These are phyloP conservation scores for Pyrenophora tritici-repentis DNA, from an alignment of 2,329 filamentous ascomycete species.

Conservation along the genomic window DNA sequence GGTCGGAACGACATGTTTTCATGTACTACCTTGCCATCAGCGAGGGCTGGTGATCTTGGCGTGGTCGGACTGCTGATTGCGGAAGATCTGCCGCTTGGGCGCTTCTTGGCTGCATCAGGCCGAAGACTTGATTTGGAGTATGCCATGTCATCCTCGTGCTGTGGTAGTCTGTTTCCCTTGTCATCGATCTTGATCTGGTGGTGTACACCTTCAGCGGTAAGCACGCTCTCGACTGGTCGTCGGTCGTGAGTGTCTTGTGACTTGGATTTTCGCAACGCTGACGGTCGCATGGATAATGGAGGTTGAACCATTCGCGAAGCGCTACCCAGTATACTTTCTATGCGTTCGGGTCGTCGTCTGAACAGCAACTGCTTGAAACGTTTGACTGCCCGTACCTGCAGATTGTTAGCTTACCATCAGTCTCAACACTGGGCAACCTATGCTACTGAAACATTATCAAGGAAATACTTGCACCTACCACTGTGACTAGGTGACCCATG, in stretches of 20 bases:
- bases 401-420: conserved; percentile 4
- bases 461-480: conserved; percentile 58
- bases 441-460: not conserved
- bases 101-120: conserved; percentile 10
- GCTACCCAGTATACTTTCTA: conserved; percentile 65
- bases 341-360: conserved; percentile 58
- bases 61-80: conserved; percentile 25
- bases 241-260: conserved; percentile 60
- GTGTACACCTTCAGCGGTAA: conserved; percentile 61
- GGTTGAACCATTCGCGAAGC: conserved; percentile 64
- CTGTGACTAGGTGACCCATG: conserved; percentile 82
- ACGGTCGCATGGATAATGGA: conserved; percentile 57
- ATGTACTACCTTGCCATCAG: conserved; percentile 36
- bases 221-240: conserved; percentile 53
- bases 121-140: conserved; percentile 25
- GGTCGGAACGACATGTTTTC: conserved; percentile 43
- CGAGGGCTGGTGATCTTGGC: conserved; percentile 17
- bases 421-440: not conserved
- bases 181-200: conserved; percentile 50
- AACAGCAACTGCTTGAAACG: conserved; percentile 80
- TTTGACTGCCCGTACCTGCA: conserved; percentile 83
- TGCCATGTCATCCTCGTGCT: conserved; percentile 28
- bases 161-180: conserved; percentile 27
- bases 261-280: conserved; percentile 50
- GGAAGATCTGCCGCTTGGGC: conserved; percentile 12